A percentile compares a stretch with the other conserved stretches of the same genome.
These are phyloP conservation scores for Mycosphaerelloides madeirae DNA, from an alignment of 2,329 filamentous ascomycete species.

Conservation along the genomic window DNA sequence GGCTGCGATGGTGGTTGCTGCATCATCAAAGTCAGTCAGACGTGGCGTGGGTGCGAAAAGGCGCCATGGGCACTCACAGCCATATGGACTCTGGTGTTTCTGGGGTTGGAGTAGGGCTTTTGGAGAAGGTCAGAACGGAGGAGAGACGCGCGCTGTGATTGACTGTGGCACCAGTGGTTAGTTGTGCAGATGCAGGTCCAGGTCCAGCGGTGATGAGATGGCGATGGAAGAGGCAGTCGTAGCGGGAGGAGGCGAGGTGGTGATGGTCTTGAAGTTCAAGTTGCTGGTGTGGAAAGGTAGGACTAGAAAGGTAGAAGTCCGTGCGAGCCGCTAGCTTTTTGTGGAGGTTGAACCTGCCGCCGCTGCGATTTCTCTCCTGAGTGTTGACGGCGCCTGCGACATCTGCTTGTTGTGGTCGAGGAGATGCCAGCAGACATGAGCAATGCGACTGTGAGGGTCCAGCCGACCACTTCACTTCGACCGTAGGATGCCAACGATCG, in stretches of 20 bases:
- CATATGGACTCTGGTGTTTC: constrained; percentile 4
- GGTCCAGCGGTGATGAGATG: neutral
- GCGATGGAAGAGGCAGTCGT: neutral
- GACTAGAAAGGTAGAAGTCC: neutral
- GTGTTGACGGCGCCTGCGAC: too few relatives aligned
- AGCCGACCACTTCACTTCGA: too few relatives aligned
- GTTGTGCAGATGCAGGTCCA: too few relatives aligned
- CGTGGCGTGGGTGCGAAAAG: neutral
- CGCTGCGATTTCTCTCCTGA: too few relatives aligned
- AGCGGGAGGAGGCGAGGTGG: neutral
- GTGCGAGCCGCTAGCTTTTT: neutral
- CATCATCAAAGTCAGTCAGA: constrained; percentile 11
- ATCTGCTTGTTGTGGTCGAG: too few relatives aligned
- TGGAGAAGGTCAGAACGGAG: neutral
- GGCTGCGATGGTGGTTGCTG: constrained; percentile 50
- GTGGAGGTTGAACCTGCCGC: neutral
- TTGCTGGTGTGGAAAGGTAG: neutral
- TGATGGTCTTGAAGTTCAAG: neutral
- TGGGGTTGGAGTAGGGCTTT: constrained; percentile 1
- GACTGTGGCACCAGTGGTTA: neutral
- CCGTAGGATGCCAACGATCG: too few relatives aligned
- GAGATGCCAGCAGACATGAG: too few relatives aligned
- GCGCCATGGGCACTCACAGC: constrained; percentile 8
- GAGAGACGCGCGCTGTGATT: neutral
- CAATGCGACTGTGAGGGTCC: too few relatives aligned